These are phyloP conservation scores for Coleophoma eucalyptorum DNA, from an alignment of 2,329 filamentous ascomycete species.

Conservation along the genomic window DNA sequence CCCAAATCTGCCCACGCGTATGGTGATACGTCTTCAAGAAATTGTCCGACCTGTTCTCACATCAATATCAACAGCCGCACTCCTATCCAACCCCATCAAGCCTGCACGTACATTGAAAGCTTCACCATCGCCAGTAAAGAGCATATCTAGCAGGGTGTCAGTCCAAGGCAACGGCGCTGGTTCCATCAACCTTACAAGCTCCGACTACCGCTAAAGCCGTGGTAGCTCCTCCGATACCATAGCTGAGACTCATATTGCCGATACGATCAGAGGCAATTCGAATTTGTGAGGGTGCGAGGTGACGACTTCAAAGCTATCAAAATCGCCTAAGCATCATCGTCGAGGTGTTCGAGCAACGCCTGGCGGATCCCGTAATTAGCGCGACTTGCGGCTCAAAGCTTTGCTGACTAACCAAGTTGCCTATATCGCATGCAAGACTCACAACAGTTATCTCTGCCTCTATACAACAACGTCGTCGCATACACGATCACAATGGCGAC, in stretches of 20 bases:
- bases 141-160: slow-evolving; percentile 70
- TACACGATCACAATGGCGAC: slow-evolving; percentile 38
- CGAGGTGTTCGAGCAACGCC: neutral
- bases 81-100: neutral
- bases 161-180: slow-evolving; percentile 8
- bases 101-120: slow-evolving; percentile 74
- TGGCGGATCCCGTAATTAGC: slow-evolving; percentile 8
- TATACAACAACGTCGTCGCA: slow-evolving; percentile 4
- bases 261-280: slow-evolving; percentile 8
- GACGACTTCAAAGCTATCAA: slow-evolving; percentile 8
- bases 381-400: slow-evolving; percentile 4
- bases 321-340: neutral
- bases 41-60: slow-evolving; percentile 71
- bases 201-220: slow-evolving; percentile 70
- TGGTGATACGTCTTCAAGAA: slow-evolving; percentile 90
- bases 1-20: slow-evolving; percentile 90
- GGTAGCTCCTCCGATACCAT: slow-evolving; percentile 65
- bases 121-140: slow-evolving; percentile 95
- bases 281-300: slow-evolving; percentile 2
- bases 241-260: slow-evolving; percentile 64
- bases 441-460: slow-evolving; percentile 4
- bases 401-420: neutral
- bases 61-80: slow-evolving; percentile 18
- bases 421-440: slow-evolving; percentile 7
- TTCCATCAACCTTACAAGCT: slow-evolving; percentile 63